Evolutionary conservation across 805 yeast species (phyloP).

Genomic region (Babjeviella inositovora): DNA sequence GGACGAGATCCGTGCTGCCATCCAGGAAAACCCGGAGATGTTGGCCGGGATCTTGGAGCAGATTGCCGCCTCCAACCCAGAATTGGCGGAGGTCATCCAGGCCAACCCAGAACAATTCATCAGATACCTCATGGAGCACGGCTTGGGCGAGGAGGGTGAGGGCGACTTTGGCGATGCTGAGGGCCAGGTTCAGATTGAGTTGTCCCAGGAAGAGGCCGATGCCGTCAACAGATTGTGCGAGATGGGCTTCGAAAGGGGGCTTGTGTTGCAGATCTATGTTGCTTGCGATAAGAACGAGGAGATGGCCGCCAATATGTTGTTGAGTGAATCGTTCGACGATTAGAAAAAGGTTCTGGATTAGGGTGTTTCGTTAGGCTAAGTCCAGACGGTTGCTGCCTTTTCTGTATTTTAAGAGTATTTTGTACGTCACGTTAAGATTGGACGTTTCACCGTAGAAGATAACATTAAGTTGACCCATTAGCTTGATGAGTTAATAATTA

Average conservation of each 20-base stretch:
- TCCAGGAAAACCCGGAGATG: constrained; percentile 78
- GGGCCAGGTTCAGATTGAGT: constrained; percentile 32
- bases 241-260: constrained; percentile 78
- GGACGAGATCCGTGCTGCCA: constrained; percentile 55
- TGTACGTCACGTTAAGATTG: too few species aligned
- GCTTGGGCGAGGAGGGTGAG: constrained; percentile 20
- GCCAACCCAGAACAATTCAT: constrained; percentile 83
- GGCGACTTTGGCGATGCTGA: constrained; percentile 9
- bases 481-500: too few species aligned
- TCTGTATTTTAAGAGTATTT: not conserved
- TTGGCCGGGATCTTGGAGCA: constrained; percentile 74
- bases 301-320: constrained; percentile 83
- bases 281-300: constrained; percentile 98
- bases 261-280: constrained; percentile 86
- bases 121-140: constrained; percentile 49
- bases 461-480: too few species aligned
- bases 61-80: constrained; percentile 70
- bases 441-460: too few species aligned
- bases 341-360: not conserved
- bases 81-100: constrained; percentile 64
- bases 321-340: constrained; percentile 36
- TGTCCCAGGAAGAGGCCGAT: constrained; percentile 72
- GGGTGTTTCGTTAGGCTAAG: not conserved
- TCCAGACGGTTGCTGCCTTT: not conserved
- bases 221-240: constrained; percentile 87